Base-by-base conservation (phyloP, 1,284 basidiomycete species). In the Moniliophthora roreri region DNA sequence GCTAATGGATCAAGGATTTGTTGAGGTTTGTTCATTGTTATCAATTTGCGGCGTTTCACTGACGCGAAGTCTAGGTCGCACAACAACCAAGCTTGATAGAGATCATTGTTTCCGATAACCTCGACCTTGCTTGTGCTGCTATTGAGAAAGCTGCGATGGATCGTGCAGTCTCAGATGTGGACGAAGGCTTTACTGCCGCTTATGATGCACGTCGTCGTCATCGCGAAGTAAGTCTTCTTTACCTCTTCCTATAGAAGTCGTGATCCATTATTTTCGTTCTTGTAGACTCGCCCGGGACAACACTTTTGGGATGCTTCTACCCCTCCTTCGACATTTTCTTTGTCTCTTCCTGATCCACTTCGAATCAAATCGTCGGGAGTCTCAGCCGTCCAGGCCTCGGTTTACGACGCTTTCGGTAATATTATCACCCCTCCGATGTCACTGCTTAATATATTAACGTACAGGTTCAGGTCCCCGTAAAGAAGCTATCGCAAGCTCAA, bases 61-160 rank as follows among this genome's bases (percentile, higher is more conserved):
- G 57, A n/a, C 48, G 26, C 37, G 16, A 42, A 60, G 7, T 41
- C 75, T 72, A 76, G 87, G 76, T 72, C 84, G 64, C 77, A 86
- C 21, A 78, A 84, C 5, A 89, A 92, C 45, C 81, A 82, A 56
- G 80, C 87, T 23, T 46, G 24, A 81, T 98, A 54, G 72, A 85
- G 23, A 77, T 95, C 32, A 81, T 99, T 45, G 93, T 96, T 36
- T 84, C 89, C 60, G 95, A 98, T 65, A 99, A 99, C 65, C 78
- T 98, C 56, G 95, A 99, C 54, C 78, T 95, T 50, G 96, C 96
- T 15, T 98, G 96, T 68, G 83, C 86, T 52, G 92, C 95, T 6
- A 95, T 99, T 59, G 95, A 98, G 73, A 96, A 93, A 68, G 95
- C 95, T 7, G 97, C 97, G 1, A 98, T 98, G 91, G 95, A 99